Conservation (phyloP, 2,329 filamentous ascomycete genomes). For the Elsinoe perseae region DNA sequence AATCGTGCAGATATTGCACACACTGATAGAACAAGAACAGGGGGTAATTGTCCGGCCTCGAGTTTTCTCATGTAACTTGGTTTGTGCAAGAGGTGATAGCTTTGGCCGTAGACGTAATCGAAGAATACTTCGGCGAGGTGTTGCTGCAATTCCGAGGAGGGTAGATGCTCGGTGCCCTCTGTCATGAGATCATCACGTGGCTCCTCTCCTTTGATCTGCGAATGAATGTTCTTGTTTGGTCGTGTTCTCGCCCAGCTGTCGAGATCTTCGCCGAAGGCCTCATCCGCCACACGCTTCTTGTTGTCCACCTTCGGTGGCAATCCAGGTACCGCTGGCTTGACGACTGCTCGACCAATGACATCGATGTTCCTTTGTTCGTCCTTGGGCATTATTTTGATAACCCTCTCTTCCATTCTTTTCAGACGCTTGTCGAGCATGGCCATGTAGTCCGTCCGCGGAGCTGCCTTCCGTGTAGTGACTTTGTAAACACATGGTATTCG, state of each 20-base stretch:
- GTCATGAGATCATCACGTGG: constrained; percentile 64
- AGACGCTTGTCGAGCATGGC: constrained; percentile 94
- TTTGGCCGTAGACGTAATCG: constrained; percentile 89
- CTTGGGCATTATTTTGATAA: constrained; percentile 91
- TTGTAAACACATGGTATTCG: constrained; percentile 97
- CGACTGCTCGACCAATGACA: constrained; percentile 67
- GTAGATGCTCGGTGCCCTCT: constrained; percentile 76
- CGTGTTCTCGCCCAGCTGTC: constrained; percentile 66
- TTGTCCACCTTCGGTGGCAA: constrained; percentile 48
- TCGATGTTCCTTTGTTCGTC: constrained; percentile 63
- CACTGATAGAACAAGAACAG: constrained; percentile 85
- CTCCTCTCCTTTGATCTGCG: constrained; percentile 38
- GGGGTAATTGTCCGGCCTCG: constrained; percentile 70
- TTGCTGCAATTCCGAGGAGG: constrained; percentile 79
- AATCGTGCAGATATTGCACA: constrained; percentile 95
- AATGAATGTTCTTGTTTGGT: constrained; percentile 25
- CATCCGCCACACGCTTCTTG: constrained; percentile 78
- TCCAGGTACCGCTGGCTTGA: constrained; percentile 67
- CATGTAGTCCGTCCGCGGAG: constrained; percentile 96
- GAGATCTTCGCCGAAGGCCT: constrained; percentile 76
- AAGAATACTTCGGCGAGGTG: constrained; percentile 93
- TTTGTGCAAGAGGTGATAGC: constrained; percentile 90
- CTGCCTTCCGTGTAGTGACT: constrained; percentile 86
- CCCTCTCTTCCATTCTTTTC: constrained; percentile 95
- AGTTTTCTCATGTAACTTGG: constrained; percentile 92